Base-by-base conservation (phyloP, 1,284 basidiomycete genomes). In the Cronartium ribicola region DNA sequence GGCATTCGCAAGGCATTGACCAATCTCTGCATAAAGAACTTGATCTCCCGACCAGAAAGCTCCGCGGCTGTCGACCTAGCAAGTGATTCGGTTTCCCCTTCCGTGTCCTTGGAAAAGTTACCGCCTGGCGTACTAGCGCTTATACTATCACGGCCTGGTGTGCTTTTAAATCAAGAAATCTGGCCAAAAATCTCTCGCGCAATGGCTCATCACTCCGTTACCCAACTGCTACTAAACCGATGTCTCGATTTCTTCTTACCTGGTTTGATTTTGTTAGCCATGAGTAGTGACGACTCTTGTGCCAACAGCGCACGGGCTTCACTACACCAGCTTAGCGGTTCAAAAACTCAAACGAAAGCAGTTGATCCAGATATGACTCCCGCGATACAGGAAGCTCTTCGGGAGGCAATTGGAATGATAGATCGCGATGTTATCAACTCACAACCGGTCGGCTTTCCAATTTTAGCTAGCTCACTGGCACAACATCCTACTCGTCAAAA, bases 261-360 rank as follows among this genome's bases (percentile, higher is more conserved):
- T 37, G 72, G 72, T 36, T 67, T 62, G 7, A 62, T 67, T 3
- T 59, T 74, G 14, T 66, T 74, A n/a, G 46, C 72, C 10, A 67
- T 74, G 65, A 62, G 46, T 39, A 46, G 61, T 40, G 62, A 67
- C 60, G 8, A 43, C 7, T 64, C 43, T 20, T 61, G 65, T 46
- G 72, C 72, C 46, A 39, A 40, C 48, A 66, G 57, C 51, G 72
- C 72, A n/a, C 59, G 72, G 37, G n/a, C 39, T n/a, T 39, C 55
- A 63, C 46, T 74, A 17, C 41, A 74, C 39, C 46, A 67, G 44
- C 62, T 74, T 41, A 39, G 44, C 13, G 36, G 44, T n/a, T 37
- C 7, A 37, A 29, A n/a, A 22, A 29, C 11, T 17, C 10, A 39
- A 37, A 29, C 22, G n/a, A 40, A 41, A 22, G 43, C 36, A 22